Evolutionary conservation across 345 rosid genomes (phyloP), one percentile per base, ranked within the genome.

Genomic region (Nephelium lappaceum): DNA sequence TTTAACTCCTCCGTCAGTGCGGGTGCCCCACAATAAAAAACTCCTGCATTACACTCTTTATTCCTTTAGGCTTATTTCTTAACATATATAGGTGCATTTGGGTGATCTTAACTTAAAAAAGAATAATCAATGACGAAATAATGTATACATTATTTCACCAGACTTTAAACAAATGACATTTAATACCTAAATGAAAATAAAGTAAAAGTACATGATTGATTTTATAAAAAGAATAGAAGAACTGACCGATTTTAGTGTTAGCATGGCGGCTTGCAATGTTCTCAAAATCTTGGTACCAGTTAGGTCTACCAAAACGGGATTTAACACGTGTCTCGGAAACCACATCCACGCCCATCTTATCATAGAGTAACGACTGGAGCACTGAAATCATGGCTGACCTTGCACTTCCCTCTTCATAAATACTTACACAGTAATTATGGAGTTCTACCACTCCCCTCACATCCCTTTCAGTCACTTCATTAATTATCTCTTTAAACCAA

Each of bases 321-420:
- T 87, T 88, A 58, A 94, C 98, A 38, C 93, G 82, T 14, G 97
- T 92, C 8, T 93, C 97, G 0, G 95, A 92, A 2, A 94, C 95
- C 8, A 94, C 93, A 58, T 94, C 98, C 2, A 92, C 92, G 1
- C 98, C 97, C 11, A 83, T 91, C 78, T 93, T 92, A 31, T 92
- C 96, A 11, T 93, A 93, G 74, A 92, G 89, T 5, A 93, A 72
- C 0, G 93, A 89, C 83, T 93, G 98, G 39, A 93, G 85, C 98
- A 93, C 92, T 0, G 96, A 78, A 11, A 93, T 93, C 25, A 93
- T 83, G 21, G 98, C 96, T 3, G 93, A 91, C 81, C 96, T 81
- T 1, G 96, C 95, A 45, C 92, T 96, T 0, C 98, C 98, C 78
- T 93, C 95, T 78, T 93, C 98, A 69, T 92, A 93, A 73, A 93